These are phyloP conservation scores for Nannochloropsis salina DNA, from an alignment of 108 stramenopile species.

Conservation along the genomic window DNA sequence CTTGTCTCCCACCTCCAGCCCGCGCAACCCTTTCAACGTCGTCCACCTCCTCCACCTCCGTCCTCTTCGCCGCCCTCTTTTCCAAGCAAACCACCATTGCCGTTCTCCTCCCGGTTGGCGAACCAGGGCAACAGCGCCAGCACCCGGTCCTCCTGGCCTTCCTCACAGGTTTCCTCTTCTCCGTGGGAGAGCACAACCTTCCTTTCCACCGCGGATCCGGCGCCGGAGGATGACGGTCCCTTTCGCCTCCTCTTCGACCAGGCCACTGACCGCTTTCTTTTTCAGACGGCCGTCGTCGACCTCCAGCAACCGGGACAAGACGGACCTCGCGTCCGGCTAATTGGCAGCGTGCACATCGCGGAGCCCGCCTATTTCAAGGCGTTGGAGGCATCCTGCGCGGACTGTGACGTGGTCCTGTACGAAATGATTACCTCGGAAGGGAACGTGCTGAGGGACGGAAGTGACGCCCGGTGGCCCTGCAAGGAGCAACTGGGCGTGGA, in stretches of 20 bases:
- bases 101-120: neutral
- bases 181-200: conserved; percentile 8
- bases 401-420: neutral
- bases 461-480: neutral
- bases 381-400: neutral
- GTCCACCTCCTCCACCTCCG: neutral
- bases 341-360: neutral
- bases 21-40: neutral
- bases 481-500: conserved; percentile 9
- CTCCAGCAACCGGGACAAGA: neutral
- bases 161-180: neutral
- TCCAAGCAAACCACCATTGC: neutral
- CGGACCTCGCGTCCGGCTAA: neutral
- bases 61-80: neutral
- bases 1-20: neutral
- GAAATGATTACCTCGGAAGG: conserved; percentile 15
- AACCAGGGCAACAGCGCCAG: neutral
- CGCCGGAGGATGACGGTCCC: neutral
- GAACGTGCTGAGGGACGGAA: neutral
- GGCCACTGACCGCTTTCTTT: neutral
- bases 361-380: conserved; percentile 1
- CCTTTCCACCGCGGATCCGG: neutral
- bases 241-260: neutral
- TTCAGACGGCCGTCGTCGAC: neutral
- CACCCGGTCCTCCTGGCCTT: conserved; percentile 12